A percentile compares a stretch with the other conserved stretches of the same genome.
Conservation (phyloP, 106 monocot genomes). For the Phalaenopsis aphrodite region DNA sequence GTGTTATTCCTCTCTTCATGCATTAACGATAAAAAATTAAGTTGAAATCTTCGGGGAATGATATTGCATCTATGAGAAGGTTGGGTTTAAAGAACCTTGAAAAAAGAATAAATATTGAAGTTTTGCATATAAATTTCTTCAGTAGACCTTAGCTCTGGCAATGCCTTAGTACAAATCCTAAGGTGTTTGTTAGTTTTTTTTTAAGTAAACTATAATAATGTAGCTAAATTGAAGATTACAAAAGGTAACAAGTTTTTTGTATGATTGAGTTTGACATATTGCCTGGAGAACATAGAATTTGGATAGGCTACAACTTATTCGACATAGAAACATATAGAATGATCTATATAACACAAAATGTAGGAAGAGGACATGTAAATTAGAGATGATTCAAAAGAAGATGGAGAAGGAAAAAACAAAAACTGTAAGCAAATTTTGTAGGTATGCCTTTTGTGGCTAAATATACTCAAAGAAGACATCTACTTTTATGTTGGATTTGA, state of each 20-base stretch:
- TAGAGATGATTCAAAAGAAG: background rate
- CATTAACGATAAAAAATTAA: background rate
- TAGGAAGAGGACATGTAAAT: background rate
- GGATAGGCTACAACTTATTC: too few species aligned
- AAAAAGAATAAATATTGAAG: background rate
- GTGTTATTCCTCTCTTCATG: background rate
- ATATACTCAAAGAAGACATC: too few species aligned
- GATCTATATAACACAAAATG: background rate
- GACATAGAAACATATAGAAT: too few species aligned
- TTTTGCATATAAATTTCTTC: background rate
- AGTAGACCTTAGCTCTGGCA: background rate
- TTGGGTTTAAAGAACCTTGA: too few species aligned
- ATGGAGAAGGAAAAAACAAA: background rate
- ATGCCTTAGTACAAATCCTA: too few species aligned
- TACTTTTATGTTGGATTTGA: too few species aligned
- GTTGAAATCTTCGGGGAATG: background rate
- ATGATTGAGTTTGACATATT: background rate
- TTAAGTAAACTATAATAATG: background rate
- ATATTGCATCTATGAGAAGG: background rate
- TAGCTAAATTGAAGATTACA: background rate
- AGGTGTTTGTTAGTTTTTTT: background rate
- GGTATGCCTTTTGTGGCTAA: too few species aligned
- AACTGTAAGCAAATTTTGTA: background rate
- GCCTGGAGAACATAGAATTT: background rate
- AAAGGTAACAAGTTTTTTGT: background rate